Conservation (phyloP, 805 yeast genomes). For the Candida oleophila region DNA sequence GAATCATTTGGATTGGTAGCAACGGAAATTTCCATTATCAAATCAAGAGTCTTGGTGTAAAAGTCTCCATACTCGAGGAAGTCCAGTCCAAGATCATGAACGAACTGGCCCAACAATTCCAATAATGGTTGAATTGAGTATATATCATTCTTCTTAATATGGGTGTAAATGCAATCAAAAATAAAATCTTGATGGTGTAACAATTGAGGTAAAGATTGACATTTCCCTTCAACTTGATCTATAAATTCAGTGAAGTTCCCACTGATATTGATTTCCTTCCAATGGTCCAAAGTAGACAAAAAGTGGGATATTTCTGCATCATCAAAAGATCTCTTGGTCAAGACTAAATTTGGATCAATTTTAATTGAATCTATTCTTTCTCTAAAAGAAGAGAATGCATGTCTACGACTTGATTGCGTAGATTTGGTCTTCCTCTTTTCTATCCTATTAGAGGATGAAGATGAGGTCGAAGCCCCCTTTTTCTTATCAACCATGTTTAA, state of each 20-base stretch:
- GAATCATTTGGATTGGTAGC: slow-evolving; percentile 43
- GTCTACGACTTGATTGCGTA: slow-evolving; percentile 54
- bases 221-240: slow-evolving; percentile 50
- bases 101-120: slow-evolving; percentile 77
- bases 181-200: slow-evolving; percentile 67
- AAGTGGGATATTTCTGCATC: slow-evolving; percentile 78
- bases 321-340: slow-evolving; percentile 61
- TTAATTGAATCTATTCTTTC: slow-evolving; percentile 81
- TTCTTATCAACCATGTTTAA: neutral
- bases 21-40: slow-evolving; percentile 49
- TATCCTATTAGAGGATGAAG: neutral
- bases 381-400: slow-evolving; percentile 71
- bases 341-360: slow-evolving; percentile 67
- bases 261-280: slow-evolving; percentile 85
- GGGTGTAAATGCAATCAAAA: slow-evolving; percentile 45
- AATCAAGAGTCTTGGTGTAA: slow-evolving; percentile 52
- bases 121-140: slow-evolving; percentile 76
- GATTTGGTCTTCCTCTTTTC: slow-evolving; percentile 29
- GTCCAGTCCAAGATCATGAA: slow-evolving; percentile 91
- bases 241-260: slow-evolving; percentile 65
- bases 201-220: slow-evolving; percentile 78
- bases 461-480: slow-evolving; percentile 10
- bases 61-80: slow-evolving; percentile 54
- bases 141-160: slow-evolving; percentile 57
- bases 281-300: slow-evolving; percentile 72